Conservation (phyloP, 257 asterid genomes). For the Buddleja alternifolia region DNA sequence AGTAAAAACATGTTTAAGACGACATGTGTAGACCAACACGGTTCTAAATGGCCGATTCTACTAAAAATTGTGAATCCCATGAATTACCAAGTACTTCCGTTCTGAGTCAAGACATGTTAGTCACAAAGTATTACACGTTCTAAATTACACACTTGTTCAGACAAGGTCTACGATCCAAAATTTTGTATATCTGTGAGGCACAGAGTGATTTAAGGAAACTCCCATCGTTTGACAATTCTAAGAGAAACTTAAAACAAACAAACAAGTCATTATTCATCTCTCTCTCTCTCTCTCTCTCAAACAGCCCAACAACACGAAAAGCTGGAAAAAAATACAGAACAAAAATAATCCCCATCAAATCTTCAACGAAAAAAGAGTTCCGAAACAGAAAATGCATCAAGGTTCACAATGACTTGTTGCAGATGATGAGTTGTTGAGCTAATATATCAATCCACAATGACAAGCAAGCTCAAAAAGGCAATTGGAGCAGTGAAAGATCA, state of each 20-base stretch:
- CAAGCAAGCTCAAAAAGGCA: conserved; percentile 90
- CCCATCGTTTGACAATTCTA: not conserved
- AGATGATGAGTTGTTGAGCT: conserved; percentile 7
- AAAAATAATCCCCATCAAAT: no score
- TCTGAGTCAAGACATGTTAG: no score
- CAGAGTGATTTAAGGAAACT: conserved; percentile 13
- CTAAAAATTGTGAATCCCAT: no score
- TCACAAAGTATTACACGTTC: no score
- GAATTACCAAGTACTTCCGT: no score
- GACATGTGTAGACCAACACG: no score
- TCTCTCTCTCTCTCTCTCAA: no score
- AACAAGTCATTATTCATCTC: not conserved
- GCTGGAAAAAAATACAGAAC: not conserved
- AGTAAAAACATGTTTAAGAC: no score
- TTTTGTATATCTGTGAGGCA: conserved; percentile 2
- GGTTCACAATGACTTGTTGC: not conserved
- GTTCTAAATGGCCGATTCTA: no score
- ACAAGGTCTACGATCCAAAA: not conserved
- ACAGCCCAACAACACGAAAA: no score
- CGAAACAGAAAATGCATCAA: not conserved
- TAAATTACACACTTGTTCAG: not conserved
- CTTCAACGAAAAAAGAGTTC: not conserved
- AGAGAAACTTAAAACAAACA: no score
- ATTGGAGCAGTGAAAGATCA: conserved; percentile 86
- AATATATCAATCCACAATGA: conserved; percentile 43